phyloP scores from a whole-genome alignment of 2,329 filamentous ascomycete genomes.

The Fusarium succisae region DNA sequence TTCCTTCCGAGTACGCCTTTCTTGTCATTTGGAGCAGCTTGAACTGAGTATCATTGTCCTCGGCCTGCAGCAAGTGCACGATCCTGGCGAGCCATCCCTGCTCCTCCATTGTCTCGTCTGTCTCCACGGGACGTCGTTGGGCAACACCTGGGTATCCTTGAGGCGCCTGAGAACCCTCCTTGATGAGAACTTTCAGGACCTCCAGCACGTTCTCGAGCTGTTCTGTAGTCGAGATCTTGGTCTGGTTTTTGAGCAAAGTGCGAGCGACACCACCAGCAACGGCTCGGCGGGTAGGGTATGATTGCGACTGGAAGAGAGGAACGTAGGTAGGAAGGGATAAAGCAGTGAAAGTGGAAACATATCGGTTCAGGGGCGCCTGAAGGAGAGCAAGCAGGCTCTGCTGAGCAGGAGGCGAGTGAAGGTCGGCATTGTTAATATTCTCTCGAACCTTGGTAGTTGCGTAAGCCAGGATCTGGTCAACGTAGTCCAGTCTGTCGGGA shows the following conservation, averaged over 20 bases:
- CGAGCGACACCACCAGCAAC: constrained; percentile 90
- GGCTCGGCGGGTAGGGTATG: constrained; percentile 89
- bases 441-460: constrained; percentile 87
- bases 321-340: constrained; percentile 92
- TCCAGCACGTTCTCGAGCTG: constrained; percentile 91
- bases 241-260: constrained; percentile 84
- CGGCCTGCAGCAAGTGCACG: constrained; percentile 83
- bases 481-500: constrained; percentile 89
- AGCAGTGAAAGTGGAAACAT: constrained; percentile 95
- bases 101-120: constrained; percentile 97
- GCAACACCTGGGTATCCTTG: constrained; percentile 84
- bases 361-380: constrained; percentile 89
- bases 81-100: constrained; percentile 96
- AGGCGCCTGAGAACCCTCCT: constrained; percentile 87
- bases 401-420: constrained; percentile 88
- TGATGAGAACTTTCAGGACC: constrained; percentile 89
- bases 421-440: constrained; percentile 92
- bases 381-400: constrained; percentile 89
- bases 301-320: constrained; percentile 88
- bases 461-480: constrained; percentile 92
- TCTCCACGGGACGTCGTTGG: constrained; percentile 81
- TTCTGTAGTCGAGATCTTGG: constrained; percentile 77
- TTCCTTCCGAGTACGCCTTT: constrained; percentile 89
- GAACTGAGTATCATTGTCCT: constrained; percentile 93
- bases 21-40: constrained; percentile 88